Evolutionary conservation across 2,329 filamentous ascomycete genomes (phyloP).

Genomic region (Madurella fahalii): DNA sequence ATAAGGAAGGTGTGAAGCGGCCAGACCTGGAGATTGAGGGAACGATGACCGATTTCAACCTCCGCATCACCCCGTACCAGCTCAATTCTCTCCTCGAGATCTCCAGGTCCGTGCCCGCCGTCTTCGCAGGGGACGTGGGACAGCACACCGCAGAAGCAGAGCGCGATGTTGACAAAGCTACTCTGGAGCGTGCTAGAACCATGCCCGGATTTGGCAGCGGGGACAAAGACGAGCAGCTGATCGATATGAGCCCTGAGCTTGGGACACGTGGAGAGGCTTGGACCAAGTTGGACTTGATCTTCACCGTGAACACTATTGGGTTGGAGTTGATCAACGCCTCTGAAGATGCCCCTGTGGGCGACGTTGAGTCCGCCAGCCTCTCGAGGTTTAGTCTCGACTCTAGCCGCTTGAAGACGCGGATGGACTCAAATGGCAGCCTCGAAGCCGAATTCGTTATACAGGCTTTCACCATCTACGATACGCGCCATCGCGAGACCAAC

Average conservation of each 20-base stretch:
- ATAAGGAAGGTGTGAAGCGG: conserved; percentile 68
- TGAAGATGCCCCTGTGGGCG: conserved; percentile 71
- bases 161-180: conserved; percentile 63
- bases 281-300: conserved; percentile 91
- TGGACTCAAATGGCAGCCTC: conserved; percentile 86
- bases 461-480: conserved; percentile 92
- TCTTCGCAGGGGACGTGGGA: conserved; percentile 72
- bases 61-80: conserved; percentile 85
- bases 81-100: conserved; percentile 85
- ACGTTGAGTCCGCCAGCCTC: conserved; percentile 73
- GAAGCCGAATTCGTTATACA: conserved; percentile 92
- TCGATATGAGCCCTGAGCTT: conserved; percentile 66
- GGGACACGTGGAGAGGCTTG: conserved; percentile 66
- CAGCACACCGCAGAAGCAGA: conserved; percentile 70
- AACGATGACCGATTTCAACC: conserved; percentile 87
- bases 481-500: conserved; percentile 81
- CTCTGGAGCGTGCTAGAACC: conserved; percentile 46
- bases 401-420: conserved; percentile 84
- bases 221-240: conserved; percentile 38
- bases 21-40: conserved; percentile 91
- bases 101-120: conserved; percentile 79
- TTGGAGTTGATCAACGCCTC: conserved; percentile 79
- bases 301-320: conserved; percentile 82
- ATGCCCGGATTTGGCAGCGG: conserved; percentile 36
- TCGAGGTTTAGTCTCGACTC: conserved; percentile 94